Evolutionary conservation across 2,329 filamentous ascomycete genomes (phyloP).

Genomic region (Exutisphaerella laricina): DNA sequence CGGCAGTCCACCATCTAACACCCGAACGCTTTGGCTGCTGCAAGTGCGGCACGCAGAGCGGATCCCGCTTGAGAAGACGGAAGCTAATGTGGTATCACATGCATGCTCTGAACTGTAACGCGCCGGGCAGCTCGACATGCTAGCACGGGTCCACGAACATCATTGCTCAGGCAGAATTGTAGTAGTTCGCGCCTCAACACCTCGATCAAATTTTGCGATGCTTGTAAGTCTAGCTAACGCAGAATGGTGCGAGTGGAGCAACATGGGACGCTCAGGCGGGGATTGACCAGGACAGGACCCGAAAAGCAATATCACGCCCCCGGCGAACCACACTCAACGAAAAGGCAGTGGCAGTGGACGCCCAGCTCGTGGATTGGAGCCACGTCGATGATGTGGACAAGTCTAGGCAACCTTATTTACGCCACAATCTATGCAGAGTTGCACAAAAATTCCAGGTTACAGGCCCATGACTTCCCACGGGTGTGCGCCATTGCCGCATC

Average conservation of each 20-base stretch:
- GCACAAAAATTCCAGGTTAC: conserved; percentile 17
- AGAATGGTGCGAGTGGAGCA: conserved; percentile 6
- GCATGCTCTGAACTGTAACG: conserved; percentile 11
- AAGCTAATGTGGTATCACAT: conserved; percentile 9
- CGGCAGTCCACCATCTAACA: conserved; percentile 4
- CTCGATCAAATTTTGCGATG: not conserved
- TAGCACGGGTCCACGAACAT: not conserved
- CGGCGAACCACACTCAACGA: conserved; percentile 13
- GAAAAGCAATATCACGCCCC: conserved; percentile 12
- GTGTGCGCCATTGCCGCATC: conserved; percentile 13
- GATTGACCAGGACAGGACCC: conserved; percentile 3
- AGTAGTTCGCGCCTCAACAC: conserved; percentile 4
- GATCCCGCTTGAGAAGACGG: conserved; percentile 7
- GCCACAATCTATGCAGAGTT: conserved; percentile 12
- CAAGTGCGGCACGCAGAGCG: conserved; percentile 6
- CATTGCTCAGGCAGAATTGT: not conserved
- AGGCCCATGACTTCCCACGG: conserved; percentile 15
- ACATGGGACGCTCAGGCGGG: not conserved
- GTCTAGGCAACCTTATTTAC: conserved; percentile 28
- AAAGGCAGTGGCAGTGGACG: conserved; percentile 14
- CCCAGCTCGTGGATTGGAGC: conserved; percentile 23
- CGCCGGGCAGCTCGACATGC: conserved; percentile 4
- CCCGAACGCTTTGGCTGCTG: conserved; percentile 4
- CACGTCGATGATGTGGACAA: conserved; percentile 27
- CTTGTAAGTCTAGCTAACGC: conserved; percentile 3